Percentiles rank a stretch among this genome's conserved stretches.
phyloP scores from a whole-genome alignment of 306 rosid species.

The Prunus dulcis region DNA sequence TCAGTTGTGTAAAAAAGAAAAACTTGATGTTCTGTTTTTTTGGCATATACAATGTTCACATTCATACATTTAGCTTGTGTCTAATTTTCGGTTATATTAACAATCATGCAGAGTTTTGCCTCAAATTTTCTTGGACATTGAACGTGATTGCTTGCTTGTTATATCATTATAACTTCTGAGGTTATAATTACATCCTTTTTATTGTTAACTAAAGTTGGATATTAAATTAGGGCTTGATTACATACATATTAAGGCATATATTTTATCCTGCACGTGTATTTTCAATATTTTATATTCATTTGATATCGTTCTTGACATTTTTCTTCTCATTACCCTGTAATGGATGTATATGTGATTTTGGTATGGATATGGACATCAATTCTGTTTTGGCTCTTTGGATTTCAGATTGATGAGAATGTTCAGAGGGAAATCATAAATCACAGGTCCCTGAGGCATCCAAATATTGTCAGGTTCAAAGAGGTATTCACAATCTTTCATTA shows the following conservation, averaged over 20 bases:
- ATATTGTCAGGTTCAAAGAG: constrained; percentile 86
- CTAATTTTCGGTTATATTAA: background rate
- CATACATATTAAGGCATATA: background rate
- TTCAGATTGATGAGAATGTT: constrained; percentile 88
- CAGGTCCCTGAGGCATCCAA: constrained; percentile 77
- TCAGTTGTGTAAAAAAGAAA: background rate
- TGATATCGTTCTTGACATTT: background rate
- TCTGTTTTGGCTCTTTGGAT: constrained; percentile 16
- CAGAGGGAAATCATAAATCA: constrained; percentile 87
- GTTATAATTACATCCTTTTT: background rate
- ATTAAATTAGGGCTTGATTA: background rate
- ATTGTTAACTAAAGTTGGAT: background rate
- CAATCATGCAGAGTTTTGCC: background rate
- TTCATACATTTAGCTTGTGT: background rate
- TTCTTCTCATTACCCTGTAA: background rate
- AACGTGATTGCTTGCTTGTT: background rate
- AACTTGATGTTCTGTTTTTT: background rate
- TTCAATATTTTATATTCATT: constrained; percentile 1
- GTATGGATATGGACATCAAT: background rate
- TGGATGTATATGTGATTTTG: background rate
- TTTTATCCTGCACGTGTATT: background rate
- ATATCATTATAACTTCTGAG: background rate
- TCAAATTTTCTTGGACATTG: background rate
- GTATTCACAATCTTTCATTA: constrained; percentile 33
- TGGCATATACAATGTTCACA: background rate